Conservation (phyloP, 1,139 yeast genomes). For the Citeromyces siamensis region DNA sequence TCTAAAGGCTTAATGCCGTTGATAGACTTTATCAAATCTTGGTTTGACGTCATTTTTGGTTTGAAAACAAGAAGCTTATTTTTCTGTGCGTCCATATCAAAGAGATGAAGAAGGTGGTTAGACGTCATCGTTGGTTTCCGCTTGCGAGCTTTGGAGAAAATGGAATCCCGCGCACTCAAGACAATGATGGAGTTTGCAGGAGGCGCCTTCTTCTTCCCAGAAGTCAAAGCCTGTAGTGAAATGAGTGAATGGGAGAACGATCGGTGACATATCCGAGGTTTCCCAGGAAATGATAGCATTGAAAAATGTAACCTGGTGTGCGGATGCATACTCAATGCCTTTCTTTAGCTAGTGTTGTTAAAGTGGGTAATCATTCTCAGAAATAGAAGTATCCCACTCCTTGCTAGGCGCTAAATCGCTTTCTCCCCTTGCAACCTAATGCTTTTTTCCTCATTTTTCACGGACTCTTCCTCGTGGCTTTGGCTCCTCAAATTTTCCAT, state of each 20-base stretch:
- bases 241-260: not conserved
- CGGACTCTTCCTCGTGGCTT: no score
- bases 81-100: slow-evolving; percentile 17
- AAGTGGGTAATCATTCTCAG: no score
- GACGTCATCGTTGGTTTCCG: slow-evolving; percentile 6
- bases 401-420: no score
- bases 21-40: slow-evolving; percentile 17
- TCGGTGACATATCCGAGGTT: no score
- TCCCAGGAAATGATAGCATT: no score
- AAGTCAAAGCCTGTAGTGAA: not conserved
- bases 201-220: slow-evolving; percentile 4
- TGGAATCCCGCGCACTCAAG: slow-evolving; percentile 8
- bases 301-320: no score
- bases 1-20: slow-evolving; percentile 19
- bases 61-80: slow-evolving; percentile 21
- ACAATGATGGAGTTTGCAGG: slow-evolving; percentile 3
- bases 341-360: no score
- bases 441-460: no score
- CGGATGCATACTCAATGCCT: no score
- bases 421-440: no score
- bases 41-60: slow-evolving; percentile 15
- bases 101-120: slow-evolving; percentile 2
- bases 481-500: no score
- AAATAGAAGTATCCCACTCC: no score
- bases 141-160: slow-evolving; percentile 1